These are phyloP conservation scores for Mycosphaerella sp. DNA, from an alignment of 2,329 filamentous ascomycete genomes.

Conservation along the genomic window DNA sequence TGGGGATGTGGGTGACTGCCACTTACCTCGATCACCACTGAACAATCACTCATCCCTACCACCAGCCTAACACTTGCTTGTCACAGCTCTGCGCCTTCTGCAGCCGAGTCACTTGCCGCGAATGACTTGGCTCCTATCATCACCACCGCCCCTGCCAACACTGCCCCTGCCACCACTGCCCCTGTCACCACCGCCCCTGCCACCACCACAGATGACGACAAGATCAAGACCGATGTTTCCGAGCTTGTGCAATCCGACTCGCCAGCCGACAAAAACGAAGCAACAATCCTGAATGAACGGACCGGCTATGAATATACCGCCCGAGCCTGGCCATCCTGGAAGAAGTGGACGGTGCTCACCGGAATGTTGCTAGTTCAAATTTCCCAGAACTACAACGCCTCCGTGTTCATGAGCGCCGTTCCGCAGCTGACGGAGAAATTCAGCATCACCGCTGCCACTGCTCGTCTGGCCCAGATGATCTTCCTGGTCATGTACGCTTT, in stretches of 20 bases:
- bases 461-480: constrained; percentile 67
- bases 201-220: background rate
- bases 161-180: too few relatives aligned
- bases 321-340: constrained; percentile 35
- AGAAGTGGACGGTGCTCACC: constrained; percentile 49
- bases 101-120: too few relatives aligned
- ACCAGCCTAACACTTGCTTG: too few relatives aligned
- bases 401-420: constrained; percentile 54
- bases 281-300: background rate
- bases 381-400: constrained; percentile 52
- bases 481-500: constrained; percentile 78
- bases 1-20: too few relatives aligned
- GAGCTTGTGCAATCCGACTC: background rate
- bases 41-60: too few relatives aligned
- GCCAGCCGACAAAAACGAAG: background rate
- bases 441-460: constrained; percentile 59
- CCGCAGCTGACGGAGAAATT: constrained; percentile 56
- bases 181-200: background rate
- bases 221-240: background rate
- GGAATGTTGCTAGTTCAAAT: constrained; percentile 51
- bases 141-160: too few relatives aligned
- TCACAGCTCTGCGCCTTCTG: too few relatives aligned
- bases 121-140: too few relatives aligned
- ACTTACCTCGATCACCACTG: too few relatives aligned
- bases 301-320: constrained; percentile 25